phyloP scores from a whole-genome alignment of 2,329 filamentous ascomycete species.

The Fusarium succisae region DNA sequence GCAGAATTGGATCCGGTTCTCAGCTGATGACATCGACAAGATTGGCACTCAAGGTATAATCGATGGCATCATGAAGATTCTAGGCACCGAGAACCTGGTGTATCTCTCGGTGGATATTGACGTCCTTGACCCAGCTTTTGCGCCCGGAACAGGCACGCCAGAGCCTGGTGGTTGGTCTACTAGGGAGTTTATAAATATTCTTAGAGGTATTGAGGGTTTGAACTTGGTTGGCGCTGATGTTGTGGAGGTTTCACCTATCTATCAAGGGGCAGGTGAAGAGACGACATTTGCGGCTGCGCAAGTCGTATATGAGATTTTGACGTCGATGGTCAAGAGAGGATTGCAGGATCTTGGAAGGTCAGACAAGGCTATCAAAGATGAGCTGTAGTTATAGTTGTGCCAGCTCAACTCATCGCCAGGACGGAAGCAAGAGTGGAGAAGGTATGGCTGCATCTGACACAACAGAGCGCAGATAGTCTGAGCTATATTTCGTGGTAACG shows the following conservation, averaged over 20 bases:
- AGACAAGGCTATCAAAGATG: conserved; percentile 44
- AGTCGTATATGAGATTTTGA: conserved; percentile 85
- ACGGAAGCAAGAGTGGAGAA: too few species aligned
- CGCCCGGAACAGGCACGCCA: conserved; percentile 84
- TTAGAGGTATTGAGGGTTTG: conserved; percentile 81
- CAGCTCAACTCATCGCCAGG: too few species aligned
- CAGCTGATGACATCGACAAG: conserved; percentile 87
- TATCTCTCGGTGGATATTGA: conserved; percentile 87
- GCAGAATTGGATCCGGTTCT: conserved; percentile 83
- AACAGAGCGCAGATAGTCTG: too few species aligned
- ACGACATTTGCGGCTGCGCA: conserved; percentile 86
- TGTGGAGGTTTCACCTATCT: conserved; percentile 84
- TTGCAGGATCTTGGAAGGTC: conserved; percentile 49
- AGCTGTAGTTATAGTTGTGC: conserved; percentile 23
- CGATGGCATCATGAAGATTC: conserved; percentile 72
- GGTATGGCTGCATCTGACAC: too few species aligned
- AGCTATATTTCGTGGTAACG: too few species aligned
- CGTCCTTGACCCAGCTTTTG: conserved; percentile 75
- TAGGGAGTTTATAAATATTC: conserved; percentile 82
- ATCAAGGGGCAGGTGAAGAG: conserved; percentile 81
- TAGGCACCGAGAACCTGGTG: conserved; percentile 82
- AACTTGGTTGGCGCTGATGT: conserved; percentile 91
- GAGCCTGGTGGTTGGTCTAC: conserved; percentile 94
- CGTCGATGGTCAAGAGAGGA: conserved; percentile 71
- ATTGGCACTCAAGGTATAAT: conserved; percentile 77